phyloP scores from a whole-genome alignment of 495 filamentous ascomycete genomes.

The Glutinoglossum americanum region DNA sequence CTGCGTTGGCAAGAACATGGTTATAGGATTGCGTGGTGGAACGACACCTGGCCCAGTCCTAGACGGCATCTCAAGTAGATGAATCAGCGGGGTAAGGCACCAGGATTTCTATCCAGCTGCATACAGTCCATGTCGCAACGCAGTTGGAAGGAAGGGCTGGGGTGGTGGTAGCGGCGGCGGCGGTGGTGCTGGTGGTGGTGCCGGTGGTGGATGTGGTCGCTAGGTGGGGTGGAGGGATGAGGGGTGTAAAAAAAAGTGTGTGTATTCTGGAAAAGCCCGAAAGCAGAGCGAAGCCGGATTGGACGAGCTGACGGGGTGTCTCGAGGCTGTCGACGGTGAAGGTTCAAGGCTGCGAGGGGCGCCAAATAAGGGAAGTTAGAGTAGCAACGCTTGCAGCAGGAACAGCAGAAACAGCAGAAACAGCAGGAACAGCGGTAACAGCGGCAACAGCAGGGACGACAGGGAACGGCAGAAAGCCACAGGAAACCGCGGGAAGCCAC shows the following conservation, averaged over 20 bases:
- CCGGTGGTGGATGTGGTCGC: no score
- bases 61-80: background rate
- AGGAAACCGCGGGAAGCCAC: no score
- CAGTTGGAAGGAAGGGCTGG: background rate
- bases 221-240: background rate
- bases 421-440: no score
- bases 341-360: background rate
- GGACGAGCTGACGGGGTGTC: background rate
- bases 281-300: background rate
- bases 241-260: background rate
- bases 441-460: no score
- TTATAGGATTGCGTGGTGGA: background rate
- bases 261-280: background rate
- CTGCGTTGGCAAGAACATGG: background rate
- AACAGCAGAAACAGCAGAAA: no score
- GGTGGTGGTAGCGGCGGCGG: no score
- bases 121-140: background rate
- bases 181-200: no score
- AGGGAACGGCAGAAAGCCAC: no score
- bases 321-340: no score
- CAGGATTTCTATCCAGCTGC: background rate
- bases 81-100: background rate
- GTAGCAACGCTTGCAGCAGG: no score
- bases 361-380: no score
- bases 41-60: background rate